Base-by-base conservation (phyloP, 306 rosid genomes). In the Quercus agrifolia region DNA sequence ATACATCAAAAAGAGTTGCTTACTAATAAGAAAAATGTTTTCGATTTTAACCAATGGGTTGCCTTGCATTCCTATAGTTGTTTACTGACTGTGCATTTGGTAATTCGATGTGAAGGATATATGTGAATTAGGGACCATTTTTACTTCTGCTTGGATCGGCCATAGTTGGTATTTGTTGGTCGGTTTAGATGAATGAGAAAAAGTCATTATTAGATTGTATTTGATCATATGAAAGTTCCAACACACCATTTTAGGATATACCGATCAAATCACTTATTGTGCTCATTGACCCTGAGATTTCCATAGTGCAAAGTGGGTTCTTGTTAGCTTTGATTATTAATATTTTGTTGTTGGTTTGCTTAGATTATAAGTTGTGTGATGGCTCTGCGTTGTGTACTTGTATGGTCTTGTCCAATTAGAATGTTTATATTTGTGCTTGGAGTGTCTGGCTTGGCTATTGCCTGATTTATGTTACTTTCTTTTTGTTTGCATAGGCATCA, bases 401-500 rank as follows among this genome's bases (percentile, higher is more conserved):
- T 0, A 13, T 46, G 2, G 14, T 46, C 52, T 9, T 46, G 44
- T 15, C 44, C 31, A 33, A 67, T 67, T 67, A 10, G 72, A 52
- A 67, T 33, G 17, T 33, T 8, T 18, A 35, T 19, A 5, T 10
- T 35, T 18, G 27, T 33, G 25, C 52, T 67, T 67, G 35, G 25
- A 15, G 38, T 8, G 25, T 67, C 35, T 6, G 7, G 27, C 52
- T 67, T 18, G 27, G 27, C 51, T 68, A 23, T n/a, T 35, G n/a
- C 51, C 52, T 68, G 51, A 68, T 68, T 68, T 68, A 13, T 33
- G 4, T 35, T 68, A 46, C 55, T 8, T 82, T 17, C 23, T 25
- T 62, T 51, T 4, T 30, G 41, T 15, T 19, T 62, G 21, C 21
- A 17, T 78, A 88, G 91, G 81, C 78, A 1, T 88, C 91, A 57